Evolutionary conservation across 2,329 filamentous ascomycete genomes (phyloP).

Genomic region (Penicillium brasilianum): DNA sequence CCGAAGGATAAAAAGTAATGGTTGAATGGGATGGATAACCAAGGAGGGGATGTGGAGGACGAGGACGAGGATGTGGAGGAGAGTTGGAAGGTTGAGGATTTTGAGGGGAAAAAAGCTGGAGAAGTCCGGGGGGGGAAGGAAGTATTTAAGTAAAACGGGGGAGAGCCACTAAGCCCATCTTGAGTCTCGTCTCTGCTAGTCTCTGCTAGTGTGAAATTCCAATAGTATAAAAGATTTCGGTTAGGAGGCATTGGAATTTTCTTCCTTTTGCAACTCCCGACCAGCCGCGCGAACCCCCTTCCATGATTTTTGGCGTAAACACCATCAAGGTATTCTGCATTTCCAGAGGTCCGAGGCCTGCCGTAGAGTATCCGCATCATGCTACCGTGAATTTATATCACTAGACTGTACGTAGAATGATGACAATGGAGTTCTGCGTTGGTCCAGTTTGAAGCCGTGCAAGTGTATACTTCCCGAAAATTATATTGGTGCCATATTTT

Average conservation of each 20-base stretch:
- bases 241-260: neutral
- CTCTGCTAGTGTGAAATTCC: neutral
- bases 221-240: neutral
- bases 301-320: neutral
- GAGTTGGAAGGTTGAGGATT: neutral
- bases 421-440: neutral
- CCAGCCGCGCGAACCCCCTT: neutral
- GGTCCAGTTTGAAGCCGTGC: neutral
- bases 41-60: neutral
- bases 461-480: neutral
- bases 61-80: neutral
- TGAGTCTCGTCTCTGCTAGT: neutral
- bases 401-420: neutral
- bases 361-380: neutral
- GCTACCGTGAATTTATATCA: too few relatives aligned
- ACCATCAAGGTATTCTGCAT: neutral
- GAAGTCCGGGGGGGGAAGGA: neutral
- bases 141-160: neutral
- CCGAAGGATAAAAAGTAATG: neutral
- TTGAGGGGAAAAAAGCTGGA: neutral
- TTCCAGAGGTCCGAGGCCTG: neutral
- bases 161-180: neutral
- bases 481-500: slow-evolving; percentile 4
- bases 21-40: neutral
- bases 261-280: neutral